Conservation (phyloP, 176 grass and related monocot species). For the Puccinellia tenuiflora region DNA sequence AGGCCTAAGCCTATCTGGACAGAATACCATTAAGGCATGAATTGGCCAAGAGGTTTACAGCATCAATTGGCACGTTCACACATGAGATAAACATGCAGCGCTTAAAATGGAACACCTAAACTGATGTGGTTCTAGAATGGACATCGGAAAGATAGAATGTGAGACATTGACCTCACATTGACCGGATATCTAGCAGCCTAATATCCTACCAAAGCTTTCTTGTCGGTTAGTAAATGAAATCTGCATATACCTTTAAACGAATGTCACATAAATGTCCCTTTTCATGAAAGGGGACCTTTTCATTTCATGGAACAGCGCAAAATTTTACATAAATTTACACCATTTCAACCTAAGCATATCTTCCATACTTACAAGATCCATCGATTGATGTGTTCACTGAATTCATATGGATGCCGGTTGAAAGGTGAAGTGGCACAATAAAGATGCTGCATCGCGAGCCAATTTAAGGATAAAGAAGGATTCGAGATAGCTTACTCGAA, state of each 20-base stretch:
- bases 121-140: not conserved
- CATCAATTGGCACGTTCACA: not conserved
- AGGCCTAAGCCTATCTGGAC: not conserved
- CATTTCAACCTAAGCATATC: not conserved
- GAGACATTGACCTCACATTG: not conserved
- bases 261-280: not conserved
- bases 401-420: not conserved
- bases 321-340: not conserved
- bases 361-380: not conserved
- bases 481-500: constrained; percentile 70
- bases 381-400: not conserved
- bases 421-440: not conserved
- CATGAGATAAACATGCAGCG: not conserved
- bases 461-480: not conserved
- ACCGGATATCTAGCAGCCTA: not conserved
- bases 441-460: not conserved
- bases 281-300: not conserved
- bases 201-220: not conserved
- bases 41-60: not conserved
- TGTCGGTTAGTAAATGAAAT: not conserved
- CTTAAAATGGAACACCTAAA: not conserved
- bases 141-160: not conserved
- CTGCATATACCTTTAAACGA: not conserved
- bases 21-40: not conserved
- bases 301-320: not conserved